These are phyloP conservation scores for Dactylis glomerata DNA, from an alignment of 176 grass and related monocot genomes.

Conservation along the genomic window DNA sequence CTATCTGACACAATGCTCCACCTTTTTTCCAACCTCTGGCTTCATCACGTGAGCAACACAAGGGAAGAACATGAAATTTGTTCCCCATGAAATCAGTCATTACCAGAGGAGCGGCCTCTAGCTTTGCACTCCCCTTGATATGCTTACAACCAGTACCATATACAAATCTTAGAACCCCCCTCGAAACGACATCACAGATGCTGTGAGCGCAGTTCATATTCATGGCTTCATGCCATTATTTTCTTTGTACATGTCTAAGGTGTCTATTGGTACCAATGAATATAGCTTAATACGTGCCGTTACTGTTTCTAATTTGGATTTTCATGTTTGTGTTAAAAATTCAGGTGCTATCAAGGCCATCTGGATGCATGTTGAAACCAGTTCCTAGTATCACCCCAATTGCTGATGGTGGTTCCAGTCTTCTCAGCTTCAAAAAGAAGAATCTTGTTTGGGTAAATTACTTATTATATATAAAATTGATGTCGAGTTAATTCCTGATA, in stretches of 20 bases:
- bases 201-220: not conserved
- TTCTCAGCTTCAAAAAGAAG: constrained; percentile 96
- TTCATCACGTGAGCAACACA: not conserved
- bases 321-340: constrained; percentile 20
- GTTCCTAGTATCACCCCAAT: constrained; percentile 69
- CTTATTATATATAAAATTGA: constrained; percentile 27
- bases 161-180: not conserved
- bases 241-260: not conserved
- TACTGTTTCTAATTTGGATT: constrained; percentile 26
- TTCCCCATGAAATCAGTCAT: not conserved
- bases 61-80: not conserved
- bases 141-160: not conserved
- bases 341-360: constrained; percentile 83
- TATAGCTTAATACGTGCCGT: not conserved
- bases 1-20: not conserved
- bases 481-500: constrained; percentile 7
- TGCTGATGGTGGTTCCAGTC: constrained; percentile 79
- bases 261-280: not conserved
- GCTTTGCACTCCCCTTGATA: not conserved
- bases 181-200: not conserved
- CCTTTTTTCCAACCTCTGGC: not conserved
- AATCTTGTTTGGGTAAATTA: constrained; percentile 81
- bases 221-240: not conserved
- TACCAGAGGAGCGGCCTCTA: not conserved
- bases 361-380: constrained; percentile 94